These are phyloP conservation scores for Nigrograna mackinnonii DNA, from an alignment of 2,329 filamentous ascomycete species.

Conservation along the genomic window DNA sequence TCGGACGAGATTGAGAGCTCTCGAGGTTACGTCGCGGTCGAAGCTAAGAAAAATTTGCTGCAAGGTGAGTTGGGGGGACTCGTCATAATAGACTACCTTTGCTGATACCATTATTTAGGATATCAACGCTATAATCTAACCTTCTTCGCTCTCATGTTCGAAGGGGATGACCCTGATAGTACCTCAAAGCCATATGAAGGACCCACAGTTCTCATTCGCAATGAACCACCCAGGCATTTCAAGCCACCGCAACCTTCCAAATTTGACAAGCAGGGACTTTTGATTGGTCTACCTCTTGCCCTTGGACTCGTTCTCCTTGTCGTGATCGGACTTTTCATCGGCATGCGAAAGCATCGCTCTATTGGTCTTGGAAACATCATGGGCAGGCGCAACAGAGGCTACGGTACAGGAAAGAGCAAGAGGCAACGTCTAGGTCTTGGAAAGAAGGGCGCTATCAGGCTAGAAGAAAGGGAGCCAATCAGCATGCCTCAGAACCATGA, in stretches of 20 bases:
- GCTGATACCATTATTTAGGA: background rate
- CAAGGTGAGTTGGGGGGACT: slow-evolving; percentile 24
- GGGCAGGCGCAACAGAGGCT: slow-evolving; percentile 39
- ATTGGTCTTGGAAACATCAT: slow-evolving; percentile 42
- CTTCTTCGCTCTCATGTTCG: slow-evolving; percentile 36
- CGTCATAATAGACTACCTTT: too few species aligned
- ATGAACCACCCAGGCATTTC: slow-evolving; percentile 39
- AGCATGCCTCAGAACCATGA: slow-evolving; percentile 14
- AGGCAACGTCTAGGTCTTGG: slow-evolving; percentile 36
- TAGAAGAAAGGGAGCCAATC: slow-evolving; percentile 31
- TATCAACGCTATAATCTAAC: slow-evolving; percentile 38
- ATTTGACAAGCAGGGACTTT: slow-evolving; percentile 36
- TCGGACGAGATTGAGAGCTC: slow-evolving; percentile 40
- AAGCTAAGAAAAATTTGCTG: slow-evolving; percentile 45
- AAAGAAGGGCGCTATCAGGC: slow-evolving; percentile 27
- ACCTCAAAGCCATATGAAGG: slow-evolving; percentile 32
- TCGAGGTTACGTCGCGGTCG: slow-evolving; percentile 43
- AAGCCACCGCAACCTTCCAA: slow-evolving; percentile 24
- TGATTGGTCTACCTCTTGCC: slow-evolving; percentile 46
- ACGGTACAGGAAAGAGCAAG: slow-evolving; percentile 40
- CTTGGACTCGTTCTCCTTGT: slow-evolving; percentile 42
- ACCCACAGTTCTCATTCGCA: slow-evolving; percentile 39
- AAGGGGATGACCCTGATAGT: slow-evolving; percentile 18
- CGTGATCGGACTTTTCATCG: slow-evolving; percentile 41
- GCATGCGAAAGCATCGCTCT: slow-evolving; percentile 45